Evolutionary conservation across 2,329 filamentous ascomycete genomes (phyloP).

Genomic region (Trichophyton benhamiae): DNA sequence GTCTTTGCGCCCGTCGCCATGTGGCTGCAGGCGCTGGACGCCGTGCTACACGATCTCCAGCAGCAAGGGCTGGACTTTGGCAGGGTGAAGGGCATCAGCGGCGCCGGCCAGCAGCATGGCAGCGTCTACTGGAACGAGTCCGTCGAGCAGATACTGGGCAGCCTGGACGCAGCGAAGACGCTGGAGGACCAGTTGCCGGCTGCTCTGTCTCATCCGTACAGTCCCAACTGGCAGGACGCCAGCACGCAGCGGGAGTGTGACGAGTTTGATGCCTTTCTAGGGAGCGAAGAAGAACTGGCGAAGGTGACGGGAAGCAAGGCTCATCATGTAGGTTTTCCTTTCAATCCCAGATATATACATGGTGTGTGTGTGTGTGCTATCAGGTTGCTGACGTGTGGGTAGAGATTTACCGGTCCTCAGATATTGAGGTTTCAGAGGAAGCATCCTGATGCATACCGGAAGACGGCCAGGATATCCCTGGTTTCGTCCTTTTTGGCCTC

Average conservation of each 20-base stretch:
- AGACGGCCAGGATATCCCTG: constrained; percentile 75
- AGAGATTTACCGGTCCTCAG: constrained; percentile 95
- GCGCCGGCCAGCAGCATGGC: constrained; percentile 92
- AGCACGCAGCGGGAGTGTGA: constrained; percentile 90
- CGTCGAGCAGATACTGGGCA: constrained; percentile 52
- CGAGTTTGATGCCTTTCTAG: constrained; percentile 63
- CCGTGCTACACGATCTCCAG: constrained; percentile 63
- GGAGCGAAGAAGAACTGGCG: constrained; percentile 56
- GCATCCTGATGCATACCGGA: constrained; percentile 66
- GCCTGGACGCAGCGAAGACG: constrained; percentile 47
- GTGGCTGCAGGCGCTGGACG: constrained; percentile 87
- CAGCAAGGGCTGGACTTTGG: constrained; percentile 59
- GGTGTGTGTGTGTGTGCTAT: not conserved
- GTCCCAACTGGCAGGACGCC: constrained; percentile 96
- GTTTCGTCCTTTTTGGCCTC: constrained; percentile 94
- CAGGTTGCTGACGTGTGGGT: not conserved
- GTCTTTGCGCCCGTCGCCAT: constrained; percentile 86
- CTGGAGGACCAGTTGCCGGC: constrained; percentile 60
- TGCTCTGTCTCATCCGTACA: constrained; percentile 72
- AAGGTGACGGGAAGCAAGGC: constrained; percentile 78
- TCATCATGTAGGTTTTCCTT: constrained; percentile 60
- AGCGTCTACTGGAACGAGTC: constrained; percentile 81
- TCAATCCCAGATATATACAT: too few species aligned
- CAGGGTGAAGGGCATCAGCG: constrained; percentile 69
- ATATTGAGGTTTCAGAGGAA: constrained; percentile 78